A percentile compares a stretch with the other conserved stretches of the same genome.
These are phyloP conservation scores for Brassica rapa DNA, from an alignment of 345 rosid genomes.

Conservation along the genomic window DNA sequence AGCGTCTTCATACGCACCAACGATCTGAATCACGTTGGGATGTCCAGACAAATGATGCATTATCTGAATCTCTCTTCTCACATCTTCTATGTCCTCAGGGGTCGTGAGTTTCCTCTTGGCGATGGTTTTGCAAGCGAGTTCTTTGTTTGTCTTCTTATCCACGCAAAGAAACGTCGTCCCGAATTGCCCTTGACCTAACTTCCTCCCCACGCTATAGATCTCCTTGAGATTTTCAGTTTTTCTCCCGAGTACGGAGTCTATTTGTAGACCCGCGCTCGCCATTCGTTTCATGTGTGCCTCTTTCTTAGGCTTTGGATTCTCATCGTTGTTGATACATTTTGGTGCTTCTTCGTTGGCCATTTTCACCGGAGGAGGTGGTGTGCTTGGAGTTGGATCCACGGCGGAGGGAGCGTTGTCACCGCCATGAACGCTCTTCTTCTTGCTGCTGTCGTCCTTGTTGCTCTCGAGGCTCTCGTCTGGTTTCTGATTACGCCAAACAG, in stretches of 20 bases:
- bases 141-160: conserved; percentile 65
- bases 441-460: conserved; percentile 35
- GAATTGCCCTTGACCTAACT: conserved; percentile 95
- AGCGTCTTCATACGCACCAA: conserved; percentile 88
- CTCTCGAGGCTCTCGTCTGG: conserved; percentile 52
- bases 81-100: conserved; percentile 81
- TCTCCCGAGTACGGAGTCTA: conserved; percentile 73
- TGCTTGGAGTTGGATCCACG: conserved; percentile 45
- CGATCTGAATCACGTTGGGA: conserved; percentile 79
- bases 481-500: conserved; percentile 63
- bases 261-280: conserved; percentile 63
- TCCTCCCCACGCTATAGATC: conserved; percentile 73
- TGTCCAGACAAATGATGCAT: conserved; percentile 96
- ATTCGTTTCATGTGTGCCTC: conserved; percentile 58
- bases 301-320: conserved; percentile 47
- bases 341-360: conserved; percentile 47
- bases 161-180: conserved; percentile 86
- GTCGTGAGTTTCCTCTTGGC: conserved; percentile 78
- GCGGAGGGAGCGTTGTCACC: conserved; percentile 31
- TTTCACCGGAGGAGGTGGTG: conserved; percentile 71
- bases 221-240: conserved; percentile 85
- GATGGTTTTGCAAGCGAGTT: conserved; percentile 81
- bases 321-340: conserved; percentile 34
- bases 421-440: conserved; percentile 39
- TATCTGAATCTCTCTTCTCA: conserved; percentile 92